Evolutionary conservation across 1,284 basidiomycete genomes (phyloP).

Genomic region (Leccinum fallax): DNA sequence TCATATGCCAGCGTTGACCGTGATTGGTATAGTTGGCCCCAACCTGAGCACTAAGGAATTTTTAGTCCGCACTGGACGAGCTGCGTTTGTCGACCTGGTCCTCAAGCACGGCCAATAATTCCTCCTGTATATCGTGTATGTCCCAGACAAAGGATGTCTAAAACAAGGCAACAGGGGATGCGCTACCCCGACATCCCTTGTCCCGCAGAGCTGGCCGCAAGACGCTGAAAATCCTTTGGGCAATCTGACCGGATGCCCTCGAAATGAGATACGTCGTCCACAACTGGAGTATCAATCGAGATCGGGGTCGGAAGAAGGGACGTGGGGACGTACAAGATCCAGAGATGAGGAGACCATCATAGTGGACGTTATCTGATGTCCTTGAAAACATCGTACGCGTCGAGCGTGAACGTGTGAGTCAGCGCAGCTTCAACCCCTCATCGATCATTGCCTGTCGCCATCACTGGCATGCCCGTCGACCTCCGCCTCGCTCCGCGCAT

Average conservation of each 20-base stretch:
- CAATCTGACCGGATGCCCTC: slow-evolving; percentile 55
- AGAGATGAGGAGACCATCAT: too few relatives aligned
- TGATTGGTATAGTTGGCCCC: slow-evolving; percentile 7
- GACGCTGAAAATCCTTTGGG: slow-evolving; percentile 74
- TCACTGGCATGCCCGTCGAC: too few relatives aligned
- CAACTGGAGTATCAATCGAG: slow-evolving; percentile 55
- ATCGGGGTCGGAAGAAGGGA: too few relatives aligned
- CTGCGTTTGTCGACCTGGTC: slow-evolving; percentile 80
- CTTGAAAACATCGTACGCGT: too few relatives aligned
- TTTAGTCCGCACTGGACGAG: slow-evolving; percentile 70
- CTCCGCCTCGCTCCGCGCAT: too few relatives aligned
- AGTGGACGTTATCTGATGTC: too few relatives aligned
- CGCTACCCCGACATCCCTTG: slow-evolving; percentile 88
- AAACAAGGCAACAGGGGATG: slow-evolving; percentile 86
- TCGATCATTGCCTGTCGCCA: too few relatives aligned
- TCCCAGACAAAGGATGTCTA: slow-evolving; percentile 87
- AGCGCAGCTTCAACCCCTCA: too few relatives aligned
- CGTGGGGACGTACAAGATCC: too few relatives aligned
- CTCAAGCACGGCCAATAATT: slow-evolving; percentile 82
- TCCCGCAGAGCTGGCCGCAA: slow-evolving; percentile 82
- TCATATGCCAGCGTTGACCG: slow-evolving; percentile 1
- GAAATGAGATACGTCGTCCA: slow-evolving; percentile 91
- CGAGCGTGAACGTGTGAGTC: too few relatives aligned
- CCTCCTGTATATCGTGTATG: slow-evolving; percentile 67
- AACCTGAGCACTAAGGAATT: slow-evolving; percentile 87